Conservation (phyloP, 2,329 filamentous ascomycete species). For the Aspergillus pseudoglaucus region DNA sequence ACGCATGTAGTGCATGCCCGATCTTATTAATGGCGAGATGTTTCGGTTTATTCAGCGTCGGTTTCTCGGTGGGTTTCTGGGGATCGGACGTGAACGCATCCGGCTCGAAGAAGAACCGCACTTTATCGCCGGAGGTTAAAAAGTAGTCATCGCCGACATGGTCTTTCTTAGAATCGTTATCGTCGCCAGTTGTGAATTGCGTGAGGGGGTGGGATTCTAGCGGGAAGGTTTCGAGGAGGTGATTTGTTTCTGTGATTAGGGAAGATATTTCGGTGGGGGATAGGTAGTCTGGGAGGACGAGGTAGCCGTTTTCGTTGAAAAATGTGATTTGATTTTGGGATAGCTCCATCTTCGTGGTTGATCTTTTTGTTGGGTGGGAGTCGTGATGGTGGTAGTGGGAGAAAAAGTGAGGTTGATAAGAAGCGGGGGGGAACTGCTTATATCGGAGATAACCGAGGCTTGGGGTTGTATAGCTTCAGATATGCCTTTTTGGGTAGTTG, state of each 20-base stretch:
- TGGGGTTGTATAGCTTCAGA: neutral
- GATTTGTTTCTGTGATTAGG: conserved; percentile 68
- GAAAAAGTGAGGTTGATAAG: conserved; percentile 3
- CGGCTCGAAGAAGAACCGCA: conserved; percentile 96
- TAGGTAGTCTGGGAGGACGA: conserved; percentile 76
- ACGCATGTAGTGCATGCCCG: conserved; percentile 67
- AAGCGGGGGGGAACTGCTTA: conserved; percentile 14
- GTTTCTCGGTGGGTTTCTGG: conserved; percentile 41
- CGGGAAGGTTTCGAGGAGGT: conserved; percentile 67
- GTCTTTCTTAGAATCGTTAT: conserved; percentile 41
- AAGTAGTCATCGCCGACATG: conserved; percentile 97
- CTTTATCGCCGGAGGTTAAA: conserved; percentile 78
- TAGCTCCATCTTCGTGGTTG: conserved; percentile 40
- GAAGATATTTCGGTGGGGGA: conserved; percentile 56
- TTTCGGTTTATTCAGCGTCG: conserved; percentile 69
- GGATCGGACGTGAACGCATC: conserved; percentile 60
- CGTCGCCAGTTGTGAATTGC: conserved; percentile 79
- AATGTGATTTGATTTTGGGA: conserved; percentile 62
- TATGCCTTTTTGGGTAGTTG: neutral
- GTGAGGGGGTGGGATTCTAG: conserved; percentile 87
- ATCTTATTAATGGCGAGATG: conserved; percentile 83
- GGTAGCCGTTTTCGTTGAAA: conserved; percentile 81
- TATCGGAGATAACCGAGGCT: conserved; percentile 12
- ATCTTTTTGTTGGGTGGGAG: neutral
- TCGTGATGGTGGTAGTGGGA: neutral